Conservation (phyloP, 2,329 filamentous ascomycete genomes). For the Botrytis byssoidea region DNA sequence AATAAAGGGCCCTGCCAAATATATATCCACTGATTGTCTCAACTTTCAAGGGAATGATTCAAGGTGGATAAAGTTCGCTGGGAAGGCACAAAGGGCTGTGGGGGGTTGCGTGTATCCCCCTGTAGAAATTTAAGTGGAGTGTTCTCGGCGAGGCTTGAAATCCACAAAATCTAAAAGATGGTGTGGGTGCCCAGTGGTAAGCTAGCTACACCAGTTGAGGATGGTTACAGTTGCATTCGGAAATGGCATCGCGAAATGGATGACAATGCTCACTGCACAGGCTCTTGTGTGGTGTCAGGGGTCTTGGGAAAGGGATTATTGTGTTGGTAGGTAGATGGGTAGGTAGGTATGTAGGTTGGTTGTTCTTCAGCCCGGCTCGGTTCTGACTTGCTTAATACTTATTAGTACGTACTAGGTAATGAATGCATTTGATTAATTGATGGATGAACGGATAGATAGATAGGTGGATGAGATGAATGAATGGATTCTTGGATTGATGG, state of each 20-base stretch:
- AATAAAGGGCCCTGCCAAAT: neutral
- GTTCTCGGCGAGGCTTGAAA: constrained; percentile 14
- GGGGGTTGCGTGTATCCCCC: constrained; percentile 13
- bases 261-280: constrained; percentile 17
- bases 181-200: neutral
- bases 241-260: constrained; percentile 19
- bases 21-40: neutral
- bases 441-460: neutral
- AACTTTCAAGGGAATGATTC: neutral
- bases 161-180: neutral
- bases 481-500: neutral
- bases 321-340: neutral
- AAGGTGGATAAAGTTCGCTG: constrained; percentile 11
- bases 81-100: constrained; percentile 1
- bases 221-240: constrained; percentile 22
- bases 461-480: neutral
- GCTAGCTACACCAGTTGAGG: constrained; percentile 9
- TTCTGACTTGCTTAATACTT: constrained; percentile 4
- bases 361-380: constrained; percentile 15
- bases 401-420: neutral
- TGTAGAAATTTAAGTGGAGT: constrained; percentile 2
- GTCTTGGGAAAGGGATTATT: constrained; percentile 9
- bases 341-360: neutral
- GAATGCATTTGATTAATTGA: neutral
- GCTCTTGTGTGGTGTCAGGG: constrained; percentile 13